These are phyloP conservation scores for Nakazawaea ishiwadae DNA, from an alignment of 805 yeast species.

Conservation along the genomic window DNA sequence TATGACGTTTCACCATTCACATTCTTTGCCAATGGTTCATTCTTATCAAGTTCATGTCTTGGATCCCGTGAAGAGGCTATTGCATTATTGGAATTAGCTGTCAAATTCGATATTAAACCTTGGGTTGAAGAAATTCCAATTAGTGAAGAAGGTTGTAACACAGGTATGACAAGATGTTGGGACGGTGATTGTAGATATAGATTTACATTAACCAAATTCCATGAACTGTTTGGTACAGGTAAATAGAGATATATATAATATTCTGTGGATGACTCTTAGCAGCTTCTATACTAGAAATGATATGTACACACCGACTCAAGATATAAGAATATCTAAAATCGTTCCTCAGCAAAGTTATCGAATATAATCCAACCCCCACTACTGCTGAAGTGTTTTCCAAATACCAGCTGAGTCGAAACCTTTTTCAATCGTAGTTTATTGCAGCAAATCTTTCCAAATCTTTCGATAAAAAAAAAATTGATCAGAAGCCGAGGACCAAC, in stretches of 20 bases:
- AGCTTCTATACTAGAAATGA: no score
- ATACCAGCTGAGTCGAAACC: no score
- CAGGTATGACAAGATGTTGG: slow-evolving; percentile 40
- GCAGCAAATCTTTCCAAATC: no score
- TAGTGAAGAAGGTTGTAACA: slow-evolving; percentile 34
- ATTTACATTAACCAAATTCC: slow-evolving; percentile 44
- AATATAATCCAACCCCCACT: no score
- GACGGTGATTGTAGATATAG: slow-evolving; percentile 48
- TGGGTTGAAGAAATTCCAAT: slow-evolving; percentile 49
- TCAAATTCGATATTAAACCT: slow-evolving; percentile 39
- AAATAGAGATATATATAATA: slow-evolving; percentile 8
- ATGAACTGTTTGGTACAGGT: slow-evolving; percentile 34
- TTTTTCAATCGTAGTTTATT: no score
- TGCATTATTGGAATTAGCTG: slow-evolving; percentile 42
- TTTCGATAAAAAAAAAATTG: no score
- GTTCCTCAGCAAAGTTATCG: no score
- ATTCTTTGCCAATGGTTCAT: slow-evolving; percentile 42
- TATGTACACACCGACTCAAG: no score
- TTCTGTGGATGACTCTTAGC: no score
- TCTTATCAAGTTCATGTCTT: slow-evolving; percentile 40
- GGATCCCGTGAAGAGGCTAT: slow-evolving; percentile 44
- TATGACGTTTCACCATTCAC: slow-evolving; percentile 44
- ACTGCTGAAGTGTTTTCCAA: no score
- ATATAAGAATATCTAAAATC: no score
- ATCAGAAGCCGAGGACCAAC: no score